These are phyloP conservation scores for Tetradesmus obliquus DNA, from an alignment of 139 green algal species.

Conservation along the genomic window DNA sequence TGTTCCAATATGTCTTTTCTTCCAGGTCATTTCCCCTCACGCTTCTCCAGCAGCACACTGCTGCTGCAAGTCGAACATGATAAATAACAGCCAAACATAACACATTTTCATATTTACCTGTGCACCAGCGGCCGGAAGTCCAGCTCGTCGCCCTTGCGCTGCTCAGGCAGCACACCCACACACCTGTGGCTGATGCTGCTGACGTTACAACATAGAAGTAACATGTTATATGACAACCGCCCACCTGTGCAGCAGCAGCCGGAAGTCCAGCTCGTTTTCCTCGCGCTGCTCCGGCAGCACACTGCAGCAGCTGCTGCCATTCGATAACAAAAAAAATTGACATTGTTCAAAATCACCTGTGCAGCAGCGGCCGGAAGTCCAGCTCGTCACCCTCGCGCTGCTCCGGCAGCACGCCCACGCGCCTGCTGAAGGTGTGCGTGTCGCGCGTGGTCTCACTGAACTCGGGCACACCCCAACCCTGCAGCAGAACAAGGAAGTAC, in stretches of 20 bases:
- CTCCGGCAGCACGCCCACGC: constrained; percentile 83
- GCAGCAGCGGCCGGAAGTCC: constrained; percentile 91
- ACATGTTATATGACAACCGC: constrained; percentile 15
- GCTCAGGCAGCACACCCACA: constrained; percentile 83
- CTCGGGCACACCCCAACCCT: constrained; percentile 74
- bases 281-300: constrained; percentile 82
- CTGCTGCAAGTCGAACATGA: no score
- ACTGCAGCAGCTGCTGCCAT: background rate
- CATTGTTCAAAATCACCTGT: constrained; percentile 65
- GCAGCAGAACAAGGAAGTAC: background rate
- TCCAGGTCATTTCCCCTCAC: no score
- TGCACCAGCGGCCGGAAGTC: constrained; percentile 94
- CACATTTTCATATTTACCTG: constrained; percentile 48
- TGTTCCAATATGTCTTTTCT: no score
- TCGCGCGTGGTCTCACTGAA: constrained; percentile 92
- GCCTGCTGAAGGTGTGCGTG: constrained; percentile 89
- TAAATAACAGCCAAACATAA: background rate
- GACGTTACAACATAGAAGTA: no score
- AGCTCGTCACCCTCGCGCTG: constrained; percentile 80
- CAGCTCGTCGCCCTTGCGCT: constrained; percentile 77
- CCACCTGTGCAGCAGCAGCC: constrained; percentile 83
- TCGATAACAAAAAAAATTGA: background rate
- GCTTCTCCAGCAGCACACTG: no score
- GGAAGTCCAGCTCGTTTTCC: constrained; percentile 87
- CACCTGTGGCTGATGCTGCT: constrained; percentile 78